A percentile compares a stretch with the other conserved stretches of the same genome.
phyloP scores from a whole-genome alignment of 768 basidiomycete genomes.

The Tricholoma furcatifolium region DNA sequence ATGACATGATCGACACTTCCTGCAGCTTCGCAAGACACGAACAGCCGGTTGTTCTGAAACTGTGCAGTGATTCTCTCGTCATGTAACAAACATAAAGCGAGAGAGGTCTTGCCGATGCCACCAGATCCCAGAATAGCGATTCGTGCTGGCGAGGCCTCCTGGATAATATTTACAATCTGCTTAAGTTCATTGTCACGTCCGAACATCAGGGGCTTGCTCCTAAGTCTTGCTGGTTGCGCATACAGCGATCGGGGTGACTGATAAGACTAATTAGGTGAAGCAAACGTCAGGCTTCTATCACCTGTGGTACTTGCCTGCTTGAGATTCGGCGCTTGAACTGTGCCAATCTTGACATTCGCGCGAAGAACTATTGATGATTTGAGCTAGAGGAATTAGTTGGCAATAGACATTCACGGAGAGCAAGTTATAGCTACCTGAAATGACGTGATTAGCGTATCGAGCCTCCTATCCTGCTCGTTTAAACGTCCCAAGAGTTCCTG shows the following conservation, averaged over 20 bases:
- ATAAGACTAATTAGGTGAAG: neutral
- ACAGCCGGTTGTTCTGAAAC: conserved; percentile 22
- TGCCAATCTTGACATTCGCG: neutral
- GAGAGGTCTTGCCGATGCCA: conserved; percentile 33
- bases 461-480: conserved; percentile 22
- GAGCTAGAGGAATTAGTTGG: conserved; percentile 1
- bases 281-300: neutral
- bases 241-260: neutral
- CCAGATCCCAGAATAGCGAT: conserved; percentile 30
- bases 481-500: conserved; percentile 19
- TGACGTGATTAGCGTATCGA: conserved; percentile 26
- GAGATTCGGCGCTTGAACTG: neutral
- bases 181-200: conserved; percentile 25
- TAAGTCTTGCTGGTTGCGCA: neutral
- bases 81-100: conserved; percentile 26
- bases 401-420: neutral
- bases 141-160: conserved; percentile 11
- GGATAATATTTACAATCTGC: conserved; percentile 15
- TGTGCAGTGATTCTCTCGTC: conserved; percentile 14
- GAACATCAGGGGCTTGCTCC: conserved; percentile 23
- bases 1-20: conserved; percentile 23
- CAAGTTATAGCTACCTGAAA: conserved; percentile 20
- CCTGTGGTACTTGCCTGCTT: neutral
- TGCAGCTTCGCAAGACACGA: conserved; percentile 29
- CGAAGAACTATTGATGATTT: conserved; percentile 15